Percentiles rank a stretch among this genome's conserved stretches.
These are phyloP conservation scores for Pyrus hybrid DNA, from an alignment of 331 rosid genomes.

Conservation along the genomic window DNA sequence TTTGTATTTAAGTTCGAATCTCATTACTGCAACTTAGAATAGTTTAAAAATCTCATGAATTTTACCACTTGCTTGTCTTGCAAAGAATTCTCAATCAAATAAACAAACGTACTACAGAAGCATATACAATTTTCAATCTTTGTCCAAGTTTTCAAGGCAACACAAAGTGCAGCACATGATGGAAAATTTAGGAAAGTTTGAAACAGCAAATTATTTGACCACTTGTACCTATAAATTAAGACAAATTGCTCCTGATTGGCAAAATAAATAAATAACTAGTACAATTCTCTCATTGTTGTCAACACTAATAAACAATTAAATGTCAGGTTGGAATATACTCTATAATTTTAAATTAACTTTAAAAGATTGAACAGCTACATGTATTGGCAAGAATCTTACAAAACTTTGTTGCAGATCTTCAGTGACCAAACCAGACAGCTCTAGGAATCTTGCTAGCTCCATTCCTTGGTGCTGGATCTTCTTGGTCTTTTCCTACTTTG, in stretches of 20 bases:
- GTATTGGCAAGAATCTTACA: constrained; percentile 7
- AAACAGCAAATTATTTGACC: background rate
- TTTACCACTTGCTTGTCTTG: background rate
- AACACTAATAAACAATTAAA: background rate
- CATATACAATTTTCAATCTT: background rate
- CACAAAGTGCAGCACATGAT: background rate
- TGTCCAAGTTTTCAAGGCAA: background rate
- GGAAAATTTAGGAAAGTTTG: background rate
- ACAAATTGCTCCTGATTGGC: background rate
- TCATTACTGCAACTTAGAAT: too few species aligned
- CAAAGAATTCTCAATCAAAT: background rate
- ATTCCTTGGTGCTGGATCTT: background rate
- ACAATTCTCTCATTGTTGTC: background rate
- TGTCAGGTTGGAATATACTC: background rate
- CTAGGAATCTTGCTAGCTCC: background rate
- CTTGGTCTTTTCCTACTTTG: too few species aligned
- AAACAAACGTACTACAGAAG: background rate
- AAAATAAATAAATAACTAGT: background rate
- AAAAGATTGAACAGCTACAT: background rate
- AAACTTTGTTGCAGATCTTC: background rate
- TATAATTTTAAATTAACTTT: background rate
- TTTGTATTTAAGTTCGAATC: too few species aligned
- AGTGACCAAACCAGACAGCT: background rate
- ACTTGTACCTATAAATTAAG: background rate
- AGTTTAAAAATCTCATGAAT: too few species aligned